These are phyloP conservation scores for Agaricus blazei DNA, from an alignment of 768 basidiomycete genomes.

Conservation along the genomic window DNA sequence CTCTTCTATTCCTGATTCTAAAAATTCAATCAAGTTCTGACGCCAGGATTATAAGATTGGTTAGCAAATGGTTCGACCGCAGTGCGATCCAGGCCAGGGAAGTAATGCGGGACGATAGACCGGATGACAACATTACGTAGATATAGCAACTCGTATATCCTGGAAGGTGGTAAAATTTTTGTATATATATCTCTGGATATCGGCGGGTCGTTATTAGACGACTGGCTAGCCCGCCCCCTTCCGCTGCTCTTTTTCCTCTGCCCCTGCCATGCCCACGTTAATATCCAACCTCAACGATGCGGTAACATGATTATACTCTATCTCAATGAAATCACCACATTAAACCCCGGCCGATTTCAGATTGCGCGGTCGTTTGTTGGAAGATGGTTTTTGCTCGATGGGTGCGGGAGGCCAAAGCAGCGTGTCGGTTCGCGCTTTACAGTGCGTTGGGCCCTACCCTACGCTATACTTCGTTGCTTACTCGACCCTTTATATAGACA, in stretches of 20 bases:
- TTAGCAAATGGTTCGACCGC: no score
- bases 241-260: not conserved
- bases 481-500: conserved; percentile 36
- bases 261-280: conserved; percentile 16
- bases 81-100: no score
- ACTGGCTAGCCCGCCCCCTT: not conserved
- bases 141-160: not conserved
- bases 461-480: not conserved
- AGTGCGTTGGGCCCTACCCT: conserved; percentile 20
- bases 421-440: conserved; percentile 61
- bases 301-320: conserved; percentile 17
- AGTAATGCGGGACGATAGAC: no score
- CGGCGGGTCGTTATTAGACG: no score
- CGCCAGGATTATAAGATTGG: no score
- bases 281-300: conserved; percentile 21
- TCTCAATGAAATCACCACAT: not conserved
- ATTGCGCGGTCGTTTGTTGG: conserved; percentile 46
- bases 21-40: no score
- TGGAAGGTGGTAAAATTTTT: not conserved
- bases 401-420: conserved; percentile 59
- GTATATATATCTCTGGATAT: not conserved
- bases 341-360: conserved; percentile 20
- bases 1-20: no score
- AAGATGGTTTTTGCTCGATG: conserved; percentile 70
- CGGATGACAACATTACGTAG: no score